Evolutionary conservation across 306 rosid species (phyloP), one percentile per base, ranked within the genome.

Genomic region (Rosa rugosa): DNA sequence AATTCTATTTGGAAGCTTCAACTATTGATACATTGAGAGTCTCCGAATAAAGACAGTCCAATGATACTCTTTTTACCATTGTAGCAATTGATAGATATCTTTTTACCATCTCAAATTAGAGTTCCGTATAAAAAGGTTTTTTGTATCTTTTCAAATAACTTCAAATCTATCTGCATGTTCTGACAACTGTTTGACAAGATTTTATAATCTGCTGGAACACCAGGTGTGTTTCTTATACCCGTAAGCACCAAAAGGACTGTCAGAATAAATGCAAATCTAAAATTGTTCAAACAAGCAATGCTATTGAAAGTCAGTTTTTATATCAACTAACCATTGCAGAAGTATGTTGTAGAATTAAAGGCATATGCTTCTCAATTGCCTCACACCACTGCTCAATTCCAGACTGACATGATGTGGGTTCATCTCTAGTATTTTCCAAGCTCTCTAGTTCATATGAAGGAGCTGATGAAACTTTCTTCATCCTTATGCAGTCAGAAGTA

Each of bases 391-490:
- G 90, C 83, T 73, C 71, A 70, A 69, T 79, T 84, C 99, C 98
- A 41, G 89, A 86, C 45, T 84, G 85, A 78, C 79, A 71, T 62
- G 81, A 79, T 77, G 83, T 85, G 20, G 80, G 64, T 71, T 80
- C 83, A 46, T 77, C 85, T 64, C 41, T 34, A 63, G 65, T 57
- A 71, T 67, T 75, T 72, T 85, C 84, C 56, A 79, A 68, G 80
- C 73, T 66, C 81, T 86, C 87, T 65, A 76, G 80, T 75, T 90
- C 98, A 23, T 90, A 86, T 18, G 85, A 83, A 73, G 99, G 99
- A 76, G 97, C 99, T 16, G 98, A 95, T 23, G 98, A 91, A 79
- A 95, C 92, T 85, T 92, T 92, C 88, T 95, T 92, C 85, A 79
- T 79, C 89, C 99, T 92, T 69, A 88, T 75, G 84, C 84, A 88